Percentiles rank a stretch among this genome's conserved stretches.
Evolutionary conservation across 2,329 filamentous ascomycete genomes (phyloP).

Genomic region (Aulographum hederae): DNA sequence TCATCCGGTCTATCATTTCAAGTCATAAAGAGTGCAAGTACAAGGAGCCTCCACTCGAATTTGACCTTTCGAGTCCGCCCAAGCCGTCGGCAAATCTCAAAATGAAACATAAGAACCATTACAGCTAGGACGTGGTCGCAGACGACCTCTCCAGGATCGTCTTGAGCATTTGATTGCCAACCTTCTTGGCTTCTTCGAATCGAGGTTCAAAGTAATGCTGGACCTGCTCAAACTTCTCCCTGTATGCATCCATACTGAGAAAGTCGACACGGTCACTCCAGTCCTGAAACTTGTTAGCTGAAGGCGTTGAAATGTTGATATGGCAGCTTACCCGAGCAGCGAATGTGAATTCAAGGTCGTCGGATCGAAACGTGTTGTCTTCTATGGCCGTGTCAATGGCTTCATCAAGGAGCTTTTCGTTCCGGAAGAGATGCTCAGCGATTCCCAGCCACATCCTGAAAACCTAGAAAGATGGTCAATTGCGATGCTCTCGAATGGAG

Average conservation of each 20-base stretch:
- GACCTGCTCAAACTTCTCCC: slow-evolving; percentile 77
- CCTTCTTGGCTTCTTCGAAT: slow-evolving; percentile 68
- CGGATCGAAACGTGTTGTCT: slow-evolving; percentile 81
- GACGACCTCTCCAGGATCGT: slow-evolving; percentile 81
- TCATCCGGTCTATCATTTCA: too few relatives aligned
- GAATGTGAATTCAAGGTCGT: slow-evolving; percentile 96
- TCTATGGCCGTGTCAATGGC: slow-evolving; percentile 71
- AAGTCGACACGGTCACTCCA: slow-evolving; percentile 91
- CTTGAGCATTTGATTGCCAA: slow-evolving; percentile 96
- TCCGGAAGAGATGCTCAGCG: slow-evolving; percentile 90
- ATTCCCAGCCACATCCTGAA: slow-evolving; percentile 95
- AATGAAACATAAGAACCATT: too few relatives aligned
- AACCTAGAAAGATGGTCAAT: too few relatives aligned
- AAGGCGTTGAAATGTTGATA: background rate
- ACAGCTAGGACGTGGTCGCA: too few relatives aligned
- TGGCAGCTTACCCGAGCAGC: slow-evolving; percentile 55
- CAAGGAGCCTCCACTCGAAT: too few relatives aligned
- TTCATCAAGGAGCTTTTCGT: slow-evolving; percentile 62
- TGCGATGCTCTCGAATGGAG: slow-evolving; percentile 4
- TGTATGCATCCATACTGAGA: slow-evolving; percentile 84
- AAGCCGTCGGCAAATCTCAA: too few relatives aligned
- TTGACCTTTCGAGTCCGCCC: too few relatives aligned
- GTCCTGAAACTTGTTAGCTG: slow-evolving; percentile 28
- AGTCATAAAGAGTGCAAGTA: too few relatives aligned
- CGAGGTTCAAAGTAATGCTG: slow-evolving; percentile 82